phyloP scores from a whole-genome alignment of 2,329 filamentous ascomycete species.

The Pseudohalonectria lignicola region DNA sequence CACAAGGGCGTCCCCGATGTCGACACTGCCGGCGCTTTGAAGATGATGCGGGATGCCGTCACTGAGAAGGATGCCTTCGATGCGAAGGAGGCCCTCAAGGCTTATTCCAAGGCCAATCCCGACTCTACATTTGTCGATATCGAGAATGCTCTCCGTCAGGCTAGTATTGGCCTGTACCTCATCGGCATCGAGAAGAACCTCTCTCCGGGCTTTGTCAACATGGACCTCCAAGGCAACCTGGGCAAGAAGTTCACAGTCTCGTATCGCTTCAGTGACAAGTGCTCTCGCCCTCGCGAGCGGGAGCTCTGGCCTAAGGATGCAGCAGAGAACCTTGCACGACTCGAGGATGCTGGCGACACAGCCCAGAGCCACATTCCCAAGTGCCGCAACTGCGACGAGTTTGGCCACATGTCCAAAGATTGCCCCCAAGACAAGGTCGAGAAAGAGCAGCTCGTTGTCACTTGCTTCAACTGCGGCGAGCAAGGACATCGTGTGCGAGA shows the following conservation, averaged over 20 bases:
- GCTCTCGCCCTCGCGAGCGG: slow-evolving; percentile 46
- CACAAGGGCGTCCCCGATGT: slow-evolving; percentile 37
- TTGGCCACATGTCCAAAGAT: slow-evolving; percentile 50
- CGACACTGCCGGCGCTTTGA: slow-evolving; percentile 45
- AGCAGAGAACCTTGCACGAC: slow-evolving; percentile 51
- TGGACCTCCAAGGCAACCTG: slow-evolving; percentile 61
- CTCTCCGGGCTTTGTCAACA: slow-evolving; percentile 44
- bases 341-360: slow-evolving; percentile 55
- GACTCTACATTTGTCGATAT: slow-evolving; percentile 47
- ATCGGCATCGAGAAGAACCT: slow-evolving; percentile 48
- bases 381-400: slow-evolving; percentile 52
- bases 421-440: slow-evolving; percentile 50
- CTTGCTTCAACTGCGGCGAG: slow-evolving; percentile 54
- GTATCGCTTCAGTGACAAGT: slow-evolving; percentile 48
- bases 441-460: slow-evolving; percentile 28
- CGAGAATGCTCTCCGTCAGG: slow-evolving; percentile 46
- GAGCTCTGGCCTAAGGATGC: slow-evolving; percentile 46
- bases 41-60: slow-evolving; percentile 39
- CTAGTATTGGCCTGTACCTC: slow-evolving; percentile 44
- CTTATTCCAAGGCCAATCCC: slow-evolving; percentile 52
- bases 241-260: slow-evolving; percentile 53
- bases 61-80: slow-evolving; percentile 48
- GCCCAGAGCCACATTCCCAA: slow-evolving; percentile 46
- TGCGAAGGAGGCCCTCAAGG: slow-evolving; percentile 45
- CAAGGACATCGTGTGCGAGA: slow-evolving; percentile 58